A percentile compares a stretch with the other conserved stretches of the same genome.
Conservation (phyloP, 345 rosid genomes). For the Clarkia xantiana region DNA sequence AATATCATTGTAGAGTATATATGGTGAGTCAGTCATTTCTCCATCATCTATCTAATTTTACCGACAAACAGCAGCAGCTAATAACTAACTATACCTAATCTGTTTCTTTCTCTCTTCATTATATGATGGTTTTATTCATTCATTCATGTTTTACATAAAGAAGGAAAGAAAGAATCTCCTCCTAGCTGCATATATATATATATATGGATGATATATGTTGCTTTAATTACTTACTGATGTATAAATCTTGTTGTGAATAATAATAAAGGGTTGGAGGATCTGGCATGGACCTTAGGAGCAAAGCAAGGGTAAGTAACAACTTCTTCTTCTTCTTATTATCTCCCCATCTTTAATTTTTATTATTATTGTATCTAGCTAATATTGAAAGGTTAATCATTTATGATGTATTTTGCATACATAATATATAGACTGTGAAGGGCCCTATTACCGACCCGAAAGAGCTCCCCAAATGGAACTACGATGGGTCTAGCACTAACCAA, state of each 20-base stretch:
- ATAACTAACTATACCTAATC: too few relatives aligned
- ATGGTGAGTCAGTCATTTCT: background rate
- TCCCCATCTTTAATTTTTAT: background rate
- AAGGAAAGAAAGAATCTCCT: too few relatives aligned
- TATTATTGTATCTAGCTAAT: background rate
- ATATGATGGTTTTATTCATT: too few relatives aligned
- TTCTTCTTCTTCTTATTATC: background rate
- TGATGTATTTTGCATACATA: background rate
- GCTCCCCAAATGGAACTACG: conserved; percentile 77
- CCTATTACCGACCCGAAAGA: conserved; percentile 48
- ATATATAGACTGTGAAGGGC: conserved; percentile 37
- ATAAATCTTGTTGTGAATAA: background rate
- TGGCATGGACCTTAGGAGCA: conserved; percentile 78
- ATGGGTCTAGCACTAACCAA: conserved; percentile 87
- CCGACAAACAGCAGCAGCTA: too few relatives aligned
- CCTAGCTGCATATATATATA: too few relatives aligned
- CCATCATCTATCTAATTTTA: too few relatives aligned
- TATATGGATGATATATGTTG: background rate
- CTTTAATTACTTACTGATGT: background rate
- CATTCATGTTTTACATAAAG: too few relatives aligned
- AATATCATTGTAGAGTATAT: conserved; percentile 1
- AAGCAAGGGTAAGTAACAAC: conserved; percentile 58
- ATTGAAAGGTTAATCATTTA: background rate
- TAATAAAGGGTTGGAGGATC: conserved; percentile 84
- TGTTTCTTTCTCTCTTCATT: too few relatives aligned